phyloP scores from a whole-genome alignment of 2,329 filamentous ascomycete species.

The Trichoderma hamatum region DNA sequence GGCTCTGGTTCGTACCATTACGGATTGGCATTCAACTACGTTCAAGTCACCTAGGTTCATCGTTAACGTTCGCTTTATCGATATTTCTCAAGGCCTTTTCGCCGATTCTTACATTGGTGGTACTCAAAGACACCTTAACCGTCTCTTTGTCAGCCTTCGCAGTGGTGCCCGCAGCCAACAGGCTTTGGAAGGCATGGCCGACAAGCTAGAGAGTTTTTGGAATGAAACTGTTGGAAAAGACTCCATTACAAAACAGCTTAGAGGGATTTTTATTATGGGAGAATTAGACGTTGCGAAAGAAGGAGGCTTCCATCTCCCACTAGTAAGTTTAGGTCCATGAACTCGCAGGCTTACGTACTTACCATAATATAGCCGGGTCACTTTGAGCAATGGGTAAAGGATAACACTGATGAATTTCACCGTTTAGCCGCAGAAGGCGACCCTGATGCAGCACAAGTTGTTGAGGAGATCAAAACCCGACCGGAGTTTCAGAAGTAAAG shows the following conservation, averaged over 20 bases:
- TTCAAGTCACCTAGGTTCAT: constrained; percentile 26
- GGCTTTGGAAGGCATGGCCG: constrained; percentile 22
- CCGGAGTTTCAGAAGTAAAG: constrained; percentile 23
- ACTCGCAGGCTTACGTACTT: not conserved
- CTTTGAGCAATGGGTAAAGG: constrained; percentile 26
- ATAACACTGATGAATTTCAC: constrained; percentile 24
- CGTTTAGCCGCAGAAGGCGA: constrained; percentile 21
- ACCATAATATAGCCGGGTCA: constrained; percentile 12
- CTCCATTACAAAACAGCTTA: constrained; percentile 12
- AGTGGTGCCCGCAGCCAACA: constrained; percentile 22
- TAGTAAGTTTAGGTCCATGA: not conserved
- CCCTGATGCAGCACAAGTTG: constrained; percentile 15
- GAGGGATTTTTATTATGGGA: constrained; percentile 18
- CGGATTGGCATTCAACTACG: constrained; percentile 27
- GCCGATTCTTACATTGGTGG: constrained; percentile 23
- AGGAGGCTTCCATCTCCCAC: constrained; percentile 23
- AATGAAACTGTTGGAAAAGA: constrained; percentile 20
- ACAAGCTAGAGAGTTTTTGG: constrained; percentile 25
- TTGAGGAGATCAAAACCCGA: constrained; percentile 24
- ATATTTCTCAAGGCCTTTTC: constrained; percentile 14
- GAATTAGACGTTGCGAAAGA: constrained; percentile 24
- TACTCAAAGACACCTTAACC: constrained; percentile 15
- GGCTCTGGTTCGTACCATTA: constrained; percentile 22
- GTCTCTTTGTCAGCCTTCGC: constrained; percentile 26
- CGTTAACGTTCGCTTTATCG: constrained; percentile 27